A percentile compares a stretch with the other conserved stretches of the same genome.
These are phyloP conservation scores for Plasmodium vivax DNA, from an alignment of 169 alveolate species.

Conservation along the genomic window DNA sequence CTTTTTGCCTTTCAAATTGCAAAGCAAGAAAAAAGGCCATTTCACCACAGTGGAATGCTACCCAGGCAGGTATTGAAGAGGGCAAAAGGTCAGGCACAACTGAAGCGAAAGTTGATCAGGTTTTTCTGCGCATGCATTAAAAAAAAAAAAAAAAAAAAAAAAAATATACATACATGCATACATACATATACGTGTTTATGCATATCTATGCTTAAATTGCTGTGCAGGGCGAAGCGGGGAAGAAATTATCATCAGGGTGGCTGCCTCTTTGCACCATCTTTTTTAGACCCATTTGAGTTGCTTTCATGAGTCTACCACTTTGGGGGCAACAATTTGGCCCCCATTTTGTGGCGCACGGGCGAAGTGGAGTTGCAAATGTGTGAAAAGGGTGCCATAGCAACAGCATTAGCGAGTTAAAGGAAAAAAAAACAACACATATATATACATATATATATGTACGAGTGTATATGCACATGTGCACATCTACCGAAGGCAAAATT, in stretches of 20 bases:
- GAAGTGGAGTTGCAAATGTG: background rate
- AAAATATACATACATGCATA: background rate
- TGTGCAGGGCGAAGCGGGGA: background rate
- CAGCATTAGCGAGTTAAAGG: background rate
- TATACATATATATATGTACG: too few species aligned
- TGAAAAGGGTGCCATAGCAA: background rate
- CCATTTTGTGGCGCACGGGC: background rate
- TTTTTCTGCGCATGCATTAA: conserved; percentile 1
- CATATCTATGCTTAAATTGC: background rate
- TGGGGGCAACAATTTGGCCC: background rate
- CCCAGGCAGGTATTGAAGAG: background rate
- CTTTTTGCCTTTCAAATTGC: background rate
- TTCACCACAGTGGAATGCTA: background rate
- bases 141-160: background rate
- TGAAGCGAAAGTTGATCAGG: background rate
- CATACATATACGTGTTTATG: background rate
- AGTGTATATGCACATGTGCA: background rate
- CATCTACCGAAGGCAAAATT: background rate
- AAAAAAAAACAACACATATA: too few species aligned
- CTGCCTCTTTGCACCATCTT: background rate
- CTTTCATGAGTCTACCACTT: background rate
- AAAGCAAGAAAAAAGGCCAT: background rate
- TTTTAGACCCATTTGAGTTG: background rate
- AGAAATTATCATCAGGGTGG: background rate
- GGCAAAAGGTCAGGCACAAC: background rate